phyloP scores from a whole-genome alignment of 179 eudicot genomes.

The Beta macrorhiza region DNA sequence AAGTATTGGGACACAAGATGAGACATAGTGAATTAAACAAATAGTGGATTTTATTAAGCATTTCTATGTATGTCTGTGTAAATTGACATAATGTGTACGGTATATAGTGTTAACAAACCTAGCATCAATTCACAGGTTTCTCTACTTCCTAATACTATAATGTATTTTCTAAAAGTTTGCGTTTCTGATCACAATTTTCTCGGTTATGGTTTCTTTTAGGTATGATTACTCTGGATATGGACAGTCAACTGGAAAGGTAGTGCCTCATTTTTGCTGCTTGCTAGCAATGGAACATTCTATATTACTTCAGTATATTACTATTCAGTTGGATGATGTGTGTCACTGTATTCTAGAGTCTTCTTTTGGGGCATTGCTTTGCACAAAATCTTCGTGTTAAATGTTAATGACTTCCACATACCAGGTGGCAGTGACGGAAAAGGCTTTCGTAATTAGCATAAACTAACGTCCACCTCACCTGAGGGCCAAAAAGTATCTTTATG shows the following conservation, averaged over 20 bases:
- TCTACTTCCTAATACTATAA: not conserved
- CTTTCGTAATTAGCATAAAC: not conserved
- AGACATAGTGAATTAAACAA: not conserved
- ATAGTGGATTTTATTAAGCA: not conserved
- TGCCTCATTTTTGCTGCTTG: constrained; percentile 13
- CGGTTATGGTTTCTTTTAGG: constrained; percentile 34
- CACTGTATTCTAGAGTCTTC: not conserved
- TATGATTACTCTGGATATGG: constrained; percentile 99
- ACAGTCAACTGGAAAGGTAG: constrained; percentile 95
- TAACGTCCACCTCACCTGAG: not conserved
- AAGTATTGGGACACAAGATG: not conserved
- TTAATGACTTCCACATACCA: not conserved
- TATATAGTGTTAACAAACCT: not conserved
- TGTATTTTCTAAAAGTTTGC: not conserved
- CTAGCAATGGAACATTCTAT: not conserved
- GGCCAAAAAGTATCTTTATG: not conserved
- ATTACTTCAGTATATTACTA: not conserved
- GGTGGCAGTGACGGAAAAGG: not conserved
- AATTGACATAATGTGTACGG: not conserved
- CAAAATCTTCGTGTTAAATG: not conserved
- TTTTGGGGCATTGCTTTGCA: not conserved
- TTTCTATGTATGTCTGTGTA: not conserved
- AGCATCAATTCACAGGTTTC: constrained; percentile 10
- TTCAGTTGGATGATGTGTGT: not conserved
- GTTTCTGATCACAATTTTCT: constrained; percentile 11